Evolutionary conservation across 75 land plant genomes (phyloP).

Genomic region (Selaginella tamariscina): DNA sequence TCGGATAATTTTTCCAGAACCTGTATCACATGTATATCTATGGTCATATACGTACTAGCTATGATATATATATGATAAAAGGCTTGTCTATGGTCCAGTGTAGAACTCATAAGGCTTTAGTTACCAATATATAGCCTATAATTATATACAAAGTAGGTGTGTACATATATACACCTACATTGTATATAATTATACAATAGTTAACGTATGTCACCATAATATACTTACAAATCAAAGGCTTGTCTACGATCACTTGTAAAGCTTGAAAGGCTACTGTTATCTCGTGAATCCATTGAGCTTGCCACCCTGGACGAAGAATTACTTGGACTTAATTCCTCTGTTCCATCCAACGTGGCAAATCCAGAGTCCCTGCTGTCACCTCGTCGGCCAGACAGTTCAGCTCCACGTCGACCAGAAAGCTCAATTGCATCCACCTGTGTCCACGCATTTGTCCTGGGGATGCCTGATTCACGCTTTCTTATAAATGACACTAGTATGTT

Average conservation of each 20-base stretch:
- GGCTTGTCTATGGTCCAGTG: too few relatives aligned
- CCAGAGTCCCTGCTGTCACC: not conserved
- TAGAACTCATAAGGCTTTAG: too few relatives aligned
- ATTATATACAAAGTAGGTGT: too few relatives aligned
- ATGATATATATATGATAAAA: too few relatives aligned
- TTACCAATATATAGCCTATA: too few relatives aligned
- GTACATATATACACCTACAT: not conserved
- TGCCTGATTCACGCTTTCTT: slow-evolving; percentile 18
- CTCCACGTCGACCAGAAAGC: not conserved
- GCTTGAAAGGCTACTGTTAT: not conserved
- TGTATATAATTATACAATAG: not conserved
- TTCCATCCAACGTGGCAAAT: not conserved
- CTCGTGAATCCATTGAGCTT: not conserved
- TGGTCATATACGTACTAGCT: too few relatives aligned
- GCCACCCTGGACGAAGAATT: not conserved
- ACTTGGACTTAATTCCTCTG: not conserved
- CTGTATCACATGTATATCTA: too few relatives aligned
- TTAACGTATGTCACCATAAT: too few relatives aligned
- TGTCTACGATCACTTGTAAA: slow-evolving; percentile 2
- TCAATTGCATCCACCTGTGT: not conserved
- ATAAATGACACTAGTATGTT: slow-evolving; percentile 31
- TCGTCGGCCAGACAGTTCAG: too few relatives aligned
- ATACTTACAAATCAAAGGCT: slow-evolving; percentile 9
- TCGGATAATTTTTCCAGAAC: slow-evolving; percentile 15
- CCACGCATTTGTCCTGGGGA: not conserved